Base-by-base conservation (phyloP, 2,329 filamentous ascomycete genomes). In the Aspergillus fischeri region DNA sequence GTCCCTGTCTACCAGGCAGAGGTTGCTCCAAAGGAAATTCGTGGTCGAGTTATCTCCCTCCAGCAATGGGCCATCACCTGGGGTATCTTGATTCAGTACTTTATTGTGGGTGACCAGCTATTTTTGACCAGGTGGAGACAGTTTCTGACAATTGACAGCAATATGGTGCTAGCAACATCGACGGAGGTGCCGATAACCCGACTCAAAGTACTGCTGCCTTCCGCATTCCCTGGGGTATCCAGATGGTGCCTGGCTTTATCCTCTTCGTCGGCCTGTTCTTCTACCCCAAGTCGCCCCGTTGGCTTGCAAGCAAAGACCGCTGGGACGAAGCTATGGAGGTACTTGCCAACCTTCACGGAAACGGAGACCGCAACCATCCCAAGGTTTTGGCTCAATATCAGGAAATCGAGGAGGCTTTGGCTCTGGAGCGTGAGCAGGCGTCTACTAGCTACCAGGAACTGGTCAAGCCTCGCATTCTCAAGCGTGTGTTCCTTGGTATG, bases 51-150 rank as follows among this genome's bases (percentile, higher is more conserved):
- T 44, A 86, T 91, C 21, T 85, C 86, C 47, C 81, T 84, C 48
- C 87, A 91, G 70, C 88, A 91, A 70, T 87, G 86, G 78, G 86
- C 87, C 20, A 90, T 91, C 59, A 88, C 88, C 60, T 88, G 80
- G 80, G 86, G 83, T 61, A 87, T 87, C 61, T 67, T 87, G 57
- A 85, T 87, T 73, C 87, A 87, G 82, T 88, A 86, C 76, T 86
- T 64, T 28, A 70, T 86, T 65, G 69, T 66, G 27, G 41, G 52
- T 48, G 8, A 42, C 44, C 86, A 78, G 78, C 29, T 56, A 45
- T 0, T 55, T 32, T 9, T 4, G 49, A 14, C 3, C 14, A 25
- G 3, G 8, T 14, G 32, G 32, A 35, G 32, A 10, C 7, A 27
- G 21, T 14, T 21, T 35, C 28, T 20, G 29, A 47, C 49, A 9